These are phyloP conservation scores for Pseudogymnoascus sp. DNA, from an alignment of 2,329 filamentous ascomycete genomes.

Conservation along the genomic window DNA sequence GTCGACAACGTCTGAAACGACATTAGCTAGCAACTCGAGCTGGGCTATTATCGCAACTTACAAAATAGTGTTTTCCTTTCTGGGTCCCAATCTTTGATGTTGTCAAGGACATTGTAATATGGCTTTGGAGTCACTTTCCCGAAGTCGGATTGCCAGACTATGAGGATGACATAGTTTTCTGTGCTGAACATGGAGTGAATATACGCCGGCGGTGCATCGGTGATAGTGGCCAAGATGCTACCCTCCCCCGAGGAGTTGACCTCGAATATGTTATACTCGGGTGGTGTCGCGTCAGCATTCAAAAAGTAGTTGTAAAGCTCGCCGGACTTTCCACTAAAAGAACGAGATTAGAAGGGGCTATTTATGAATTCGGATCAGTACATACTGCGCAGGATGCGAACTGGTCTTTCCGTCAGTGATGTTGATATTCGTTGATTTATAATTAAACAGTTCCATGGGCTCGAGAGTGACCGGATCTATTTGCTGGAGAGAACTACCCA, in stretches of 20 bases:
- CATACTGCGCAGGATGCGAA: slow-evolving; percentile 62
- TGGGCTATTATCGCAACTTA: background rate
- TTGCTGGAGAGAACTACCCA: background rate
- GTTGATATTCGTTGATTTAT: background rate
- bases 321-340: slow-evolving; percentile 59
- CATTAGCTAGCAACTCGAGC: background rate
- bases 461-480: background rate
- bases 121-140: background rate
- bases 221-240: slow-evolving; percentile 63
- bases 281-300: slow-evolving; percentile 44
- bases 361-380: slow-evolving; percentile 44
- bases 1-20: background rate
- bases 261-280: slow-evolving; percentile 62
- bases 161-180: slow-evolving; percentile 59
- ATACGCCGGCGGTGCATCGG: slow-evolving; percentile 49
- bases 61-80: background rate
- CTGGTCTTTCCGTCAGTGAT: slow-evolving; percentile 39
- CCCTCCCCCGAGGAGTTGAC: slow-evolving; percentile 56
- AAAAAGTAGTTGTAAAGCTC: slow-evolving; percentile 77
- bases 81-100: background rate
- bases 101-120: background rate
- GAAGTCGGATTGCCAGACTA: slow-evolving; percentile 3
- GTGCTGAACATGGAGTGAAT: slow-evolving; percentile 74
- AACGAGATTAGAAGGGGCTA: slow-evolving; percentile 58
- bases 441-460: background rate